phyloP scores from a whole-genome alignment of 2,329 filamentous ascomycete species.

The Paradendryphiella salina region DNA sequence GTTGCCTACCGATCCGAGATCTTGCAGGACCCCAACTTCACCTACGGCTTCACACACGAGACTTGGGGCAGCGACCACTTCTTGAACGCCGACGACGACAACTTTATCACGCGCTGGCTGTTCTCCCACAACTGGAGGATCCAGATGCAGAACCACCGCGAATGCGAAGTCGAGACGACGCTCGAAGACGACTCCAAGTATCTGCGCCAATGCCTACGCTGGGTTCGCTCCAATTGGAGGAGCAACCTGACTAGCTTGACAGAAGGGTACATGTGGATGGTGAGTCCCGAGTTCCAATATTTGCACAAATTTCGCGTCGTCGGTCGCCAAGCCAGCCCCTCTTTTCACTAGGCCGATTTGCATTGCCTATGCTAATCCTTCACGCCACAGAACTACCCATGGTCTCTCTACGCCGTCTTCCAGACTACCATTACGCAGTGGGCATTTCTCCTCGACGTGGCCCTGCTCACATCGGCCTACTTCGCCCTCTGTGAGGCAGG shows the following conservation, averaged over 20 bases:
- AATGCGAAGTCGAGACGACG: slow-evolving; percentile 84
- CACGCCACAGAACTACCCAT: slow-evolving; percentile 70
- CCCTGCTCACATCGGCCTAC: slow-evolving; percentile 39
- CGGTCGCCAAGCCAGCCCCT: slow-evolving; percentile 38
- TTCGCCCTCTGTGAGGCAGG: slow-evolving; percentile 38
- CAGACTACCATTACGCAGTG: slow-evolving; percentile 90
- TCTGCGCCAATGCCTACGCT: slow-evolving; percentile 88
- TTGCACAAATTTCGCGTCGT: slow-evolving; percentile 31
- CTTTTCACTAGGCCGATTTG: slow-evolving; percentile 27
- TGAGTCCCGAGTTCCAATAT: slow-evolving; percentile 58
- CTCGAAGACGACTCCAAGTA: slow-evolving; percentile 88
- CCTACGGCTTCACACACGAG: slow-evolving; percentile 87
- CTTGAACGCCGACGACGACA: slow-evolving; percentile 95
- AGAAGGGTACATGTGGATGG: slow-evolving; percentile 81
- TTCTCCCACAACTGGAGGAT: slow-evolving; percentile 92
- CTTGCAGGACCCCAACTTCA: slow-evolving; percentile 80
- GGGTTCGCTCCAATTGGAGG: slow-evolving; percentile 97
- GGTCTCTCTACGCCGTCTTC: slow-evolving; percentile 92
- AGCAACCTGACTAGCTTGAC: slow-evolving; percentile 91
- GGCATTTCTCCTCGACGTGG: slow-evolving; percentile 74
- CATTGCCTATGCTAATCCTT: slow-evolving; percentile 30
- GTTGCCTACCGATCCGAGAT: slow-evolving; percentile 91
- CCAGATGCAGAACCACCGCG: slow-evolving; percentile 89
- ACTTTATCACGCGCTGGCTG: slow-evolving; percentile 96
- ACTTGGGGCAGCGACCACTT: slow-evolving; percentile 71